These are phyloP conservation scores for Verbena officinalis DNA, from an alignment of 257 asterid species.

Conservation along the genomic window DNA sequence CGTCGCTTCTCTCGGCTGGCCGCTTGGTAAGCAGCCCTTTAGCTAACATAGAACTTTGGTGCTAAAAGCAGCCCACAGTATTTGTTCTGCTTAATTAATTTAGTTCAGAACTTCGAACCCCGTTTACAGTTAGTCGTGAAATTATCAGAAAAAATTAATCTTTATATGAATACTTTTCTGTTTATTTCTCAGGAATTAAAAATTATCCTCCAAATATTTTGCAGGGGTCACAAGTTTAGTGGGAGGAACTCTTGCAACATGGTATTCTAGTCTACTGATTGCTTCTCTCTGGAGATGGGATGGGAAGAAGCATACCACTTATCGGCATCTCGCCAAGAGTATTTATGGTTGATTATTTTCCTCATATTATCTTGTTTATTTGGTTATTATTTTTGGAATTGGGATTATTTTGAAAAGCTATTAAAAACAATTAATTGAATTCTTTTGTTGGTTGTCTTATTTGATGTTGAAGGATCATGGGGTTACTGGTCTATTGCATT, in stretches of 20 bases:
- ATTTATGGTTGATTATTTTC: slow-evolving; percentile 41
- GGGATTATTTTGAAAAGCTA: not conserved
- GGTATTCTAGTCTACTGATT: slow-evolving; percentile 64
- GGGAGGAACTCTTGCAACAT: slow-evolving; percentile 52
- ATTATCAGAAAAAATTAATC: not conserved
- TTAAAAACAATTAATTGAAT: not conserved
- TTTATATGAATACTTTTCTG: not conserved
- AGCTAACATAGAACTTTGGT: too few relatives aligned
- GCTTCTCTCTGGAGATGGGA: slow-evolving; percentile 74
- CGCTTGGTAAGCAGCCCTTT: slow-evolving; percentile 40
- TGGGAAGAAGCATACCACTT: slow-evolving; percentile 57
- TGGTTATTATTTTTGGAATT: not conserved
- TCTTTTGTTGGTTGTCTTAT: slow-evolving; percentile 15
- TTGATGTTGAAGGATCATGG: slow-evolving; percentile 55
- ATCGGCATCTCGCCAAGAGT: slow-evolving; percentile 55
- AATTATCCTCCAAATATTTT: not conserved
- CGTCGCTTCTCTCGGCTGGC: slow-evolving; percentile 70
- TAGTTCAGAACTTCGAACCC: not conserved
- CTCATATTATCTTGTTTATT: not conserved
- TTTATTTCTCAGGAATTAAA: too few relatives aligned
- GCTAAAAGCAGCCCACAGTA: not conserved
- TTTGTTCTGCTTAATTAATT: not conserved
- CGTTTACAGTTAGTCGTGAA: not conserved
- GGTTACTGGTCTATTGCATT: slow-evolving; percentile 75
- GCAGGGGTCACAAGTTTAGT: slow-evolving; percentile 53